phyloP scores from a whole-genome alignment of 2,329 filamentous ascomycete genomes.

The Aspergillus latus region DNA sequence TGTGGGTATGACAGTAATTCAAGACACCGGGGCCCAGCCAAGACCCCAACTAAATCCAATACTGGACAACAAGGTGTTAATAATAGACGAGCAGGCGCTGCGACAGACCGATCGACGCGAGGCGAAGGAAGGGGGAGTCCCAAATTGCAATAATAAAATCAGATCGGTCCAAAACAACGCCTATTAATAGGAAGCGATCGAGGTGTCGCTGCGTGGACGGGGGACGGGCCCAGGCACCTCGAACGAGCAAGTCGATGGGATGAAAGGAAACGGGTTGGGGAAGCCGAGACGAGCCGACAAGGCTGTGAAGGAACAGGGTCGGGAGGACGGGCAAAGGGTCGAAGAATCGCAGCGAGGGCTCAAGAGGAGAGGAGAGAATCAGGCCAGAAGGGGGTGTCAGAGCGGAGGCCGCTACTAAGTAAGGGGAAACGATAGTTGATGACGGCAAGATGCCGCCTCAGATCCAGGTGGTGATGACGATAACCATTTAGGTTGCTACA shows the following conservation, averaged over 20 bases:
- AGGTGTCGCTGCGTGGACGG: background rate
- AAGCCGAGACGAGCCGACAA: slow-evolving; percentile 3
- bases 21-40: slow-evolving; percentile 21
- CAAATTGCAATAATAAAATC: slow-evolving; percentile 13
- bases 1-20: slow-evolving; percentile 20
- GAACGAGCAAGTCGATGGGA: background rate
- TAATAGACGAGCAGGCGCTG: slow-evolving; percentile 9
- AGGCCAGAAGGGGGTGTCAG: background rate
- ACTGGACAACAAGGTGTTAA: slow-evolving; percentile 8
- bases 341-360: background rate
- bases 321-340: background rate
- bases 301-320: background rate
- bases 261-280: background rate
- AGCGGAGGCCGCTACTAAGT: slow-evolving; percentile 5
- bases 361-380: background rate
- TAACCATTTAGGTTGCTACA: slow-evolving; percentile 1
- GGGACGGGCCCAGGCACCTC: background rate
- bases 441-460: slow-evolving; percentile 4
- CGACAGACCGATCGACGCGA: slow-evolving; percentile 10
- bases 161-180: slow-evolving; percentile 15
- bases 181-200: slow-evolving; percentile 11
- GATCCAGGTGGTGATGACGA: slow-evolving; percentile 6
- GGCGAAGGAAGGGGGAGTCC: slow-evolving; percentile 10
- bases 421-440: slow-evolving; percentile 4
- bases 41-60: slow-evolving; percentile 22